These are phyloP conservation scores for Dipodascus geniculatus DNA, from an alignment of 805 yeast species.

Conservation along the genomic window DNA sequence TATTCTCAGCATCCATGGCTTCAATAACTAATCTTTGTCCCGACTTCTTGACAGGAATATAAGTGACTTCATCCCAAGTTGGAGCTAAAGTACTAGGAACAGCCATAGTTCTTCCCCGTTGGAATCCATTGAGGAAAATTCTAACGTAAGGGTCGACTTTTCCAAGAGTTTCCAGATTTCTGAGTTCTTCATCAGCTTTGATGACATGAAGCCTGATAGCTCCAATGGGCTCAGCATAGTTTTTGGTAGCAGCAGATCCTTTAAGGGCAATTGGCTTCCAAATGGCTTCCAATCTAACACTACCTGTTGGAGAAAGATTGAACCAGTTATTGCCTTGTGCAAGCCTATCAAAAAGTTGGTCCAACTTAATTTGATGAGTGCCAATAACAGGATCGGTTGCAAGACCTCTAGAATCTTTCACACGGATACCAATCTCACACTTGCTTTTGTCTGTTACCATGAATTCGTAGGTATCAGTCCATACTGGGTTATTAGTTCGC, in stretches of 20 bases:
- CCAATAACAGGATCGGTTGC: constrained; percentile 49
- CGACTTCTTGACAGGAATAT: constrained; percentile 71
- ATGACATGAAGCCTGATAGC: constrained; percentile 61
- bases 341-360: constrained; percentile 62
- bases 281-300: constrained; percentile 49
- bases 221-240: constrained; percentile 92
- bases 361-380: constrained; percentile 37
- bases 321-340: constrained; percentile 73
- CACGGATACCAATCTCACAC: constrained; percentile 51
- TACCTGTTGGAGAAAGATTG: constrained; percentile 56
- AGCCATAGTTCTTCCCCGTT: constrained; percentile 66
- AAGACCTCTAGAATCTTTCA: constrained; percentile 51
- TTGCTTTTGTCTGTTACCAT: constrained; percentile 63
- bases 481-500: constrained; percentile 54
- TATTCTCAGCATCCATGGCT: constrained; percentile 81
- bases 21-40: constrained; percentile 77
- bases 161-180: constrained; percentile 81
- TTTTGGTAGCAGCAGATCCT: constrained; percentile 58
- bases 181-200: constrained; percentile 53
- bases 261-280: constrained; percentile 82
- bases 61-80: constrained; percentile 71
- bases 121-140: constrained; percentile 63
- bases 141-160: constrained; percentile 87
- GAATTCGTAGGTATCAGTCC: constrained; percentile 51
- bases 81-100: constrained; percentile 62